These are phyloP conservation scores for Chaetomium tenue DNA, from an alignment of 495 filamentous ascomycete genomes.

Conservation along the genomic window DNA sequence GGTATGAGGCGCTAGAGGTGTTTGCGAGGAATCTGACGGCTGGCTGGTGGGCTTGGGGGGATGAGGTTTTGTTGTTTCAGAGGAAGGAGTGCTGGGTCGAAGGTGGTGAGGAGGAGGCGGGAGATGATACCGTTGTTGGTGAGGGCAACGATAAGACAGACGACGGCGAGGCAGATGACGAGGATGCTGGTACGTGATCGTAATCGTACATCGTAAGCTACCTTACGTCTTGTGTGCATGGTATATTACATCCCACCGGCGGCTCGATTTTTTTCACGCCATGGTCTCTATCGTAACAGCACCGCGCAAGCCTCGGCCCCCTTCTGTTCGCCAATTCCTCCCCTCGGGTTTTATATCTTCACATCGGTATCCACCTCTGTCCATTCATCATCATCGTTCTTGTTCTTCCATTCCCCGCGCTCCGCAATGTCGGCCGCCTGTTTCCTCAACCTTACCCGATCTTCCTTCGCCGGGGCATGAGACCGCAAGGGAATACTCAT, in stretches of 20 bases:
- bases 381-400: constrained; percentile 47
- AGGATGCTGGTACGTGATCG: not conserved
- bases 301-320: not conserved
- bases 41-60: constrained; percentile 87
- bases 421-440: constrained; percentile 36
- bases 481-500: constrained; percentile 33
- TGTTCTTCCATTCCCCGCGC: constrained; percentile 44
- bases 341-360: constrained; percentile 1
- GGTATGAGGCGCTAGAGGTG: constrained; percentile 72
- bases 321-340: constrained; percentile 23
- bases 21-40: constrained; percentile 84
- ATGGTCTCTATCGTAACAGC: not conserved
- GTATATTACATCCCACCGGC: constrained; percentile 24
- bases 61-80: constrained; percentile 83
- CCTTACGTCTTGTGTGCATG: constrained; percentile 13
- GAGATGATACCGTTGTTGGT: not conserved
- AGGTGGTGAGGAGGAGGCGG: constrained; percentile 16
- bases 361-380: constrained; percentile 32
- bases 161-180: not conserved
- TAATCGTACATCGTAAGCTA: constrained; percentile 15
- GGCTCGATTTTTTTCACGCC: not conserved
- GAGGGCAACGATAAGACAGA: not conserved
- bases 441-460: constrained; percentile 31
- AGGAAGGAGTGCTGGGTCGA: constrained; percentile 62
- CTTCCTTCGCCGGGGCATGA: constrained; percentile 20